Base-by-base conservation (phyloP, 2,329 filamentous ascomycete genomes). In the Colletotrichum noveboracense region DNA sequence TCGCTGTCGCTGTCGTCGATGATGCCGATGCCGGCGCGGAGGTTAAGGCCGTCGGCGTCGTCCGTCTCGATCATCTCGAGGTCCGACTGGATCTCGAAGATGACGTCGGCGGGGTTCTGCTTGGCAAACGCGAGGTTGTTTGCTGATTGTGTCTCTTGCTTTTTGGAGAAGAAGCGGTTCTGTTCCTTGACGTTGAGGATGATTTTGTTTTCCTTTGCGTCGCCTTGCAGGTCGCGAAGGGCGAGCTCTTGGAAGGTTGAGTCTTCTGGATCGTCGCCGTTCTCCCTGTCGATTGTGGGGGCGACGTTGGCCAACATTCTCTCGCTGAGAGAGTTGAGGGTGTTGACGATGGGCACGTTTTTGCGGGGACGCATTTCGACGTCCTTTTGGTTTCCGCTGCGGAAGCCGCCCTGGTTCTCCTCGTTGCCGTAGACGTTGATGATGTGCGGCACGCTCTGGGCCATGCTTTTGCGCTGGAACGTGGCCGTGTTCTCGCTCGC, bases 391-490 rank as follows among this genome's bases (percentile, higher is more conserved):
- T 99, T 98, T 66, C 97, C 97, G 76, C 90, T 86, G 80, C 90
- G 93, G 80, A 93, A 91, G 69, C 96, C 95, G 79, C 96, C 97
- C 83, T 98, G 93, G 80, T 99, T 96, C 83, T 97, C 95, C 85
- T 98, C 97, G 81, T 99, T 99, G 34, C 94, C 97, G 82, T 96
- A 95, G 30, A 99, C 85, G 82, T 99, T 94, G 79, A 99, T 96
- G 78, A 97, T 96, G 80, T 96, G 93, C 1, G 97, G 96, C 24
- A 99, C 92, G 71, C 93, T 91, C 38, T 93, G 87, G 5, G 93
- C 87, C 78, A 91, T 86, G 64, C 91, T 87, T 78, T 88, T 89
- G 80, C 87, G 89, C 13, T 88, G 85, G 61, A 90, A 87, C 43
- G 85, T 85, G 24, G 87, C 83, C 36, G 89, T 89, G 78, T 95